phyloP scores from a whole-genome alignment of 176 grass and related monocot genomes.

The Phyllostachys edulis region DNA sequence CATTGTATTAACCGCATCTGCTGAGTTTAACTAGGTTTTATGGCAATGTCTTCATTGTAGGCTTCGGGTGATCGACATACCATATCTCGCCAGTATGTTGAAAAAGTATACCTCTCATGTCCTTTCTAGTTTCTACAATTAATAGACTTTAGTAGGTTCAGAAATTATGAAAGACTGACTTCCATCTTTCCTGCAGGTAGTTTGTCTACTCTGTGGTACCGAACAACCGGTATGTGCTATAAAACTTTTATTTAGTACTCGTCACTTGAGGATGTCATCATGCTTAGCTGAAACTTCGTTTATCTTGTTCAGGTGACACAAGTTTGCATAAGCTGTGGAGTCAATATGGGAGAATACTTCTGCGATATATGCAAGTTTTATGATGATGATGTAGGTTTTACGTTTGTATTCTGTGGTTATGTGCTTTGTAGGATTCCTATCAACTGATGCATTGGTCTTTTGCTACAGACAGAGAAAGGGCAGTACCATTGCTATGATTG shows the following conservation, averaged over 20 bases:
- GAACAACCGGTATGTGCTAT: slow-evolving; percentile 59
- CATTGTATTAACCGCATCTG: not conserved
- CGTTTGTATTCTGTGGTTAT: slow-evolving; percentile 22
- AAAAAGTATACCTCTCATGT: slow-evolving; percentile 52
- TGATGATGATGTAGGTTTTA: slow-evolving; percentile 81
- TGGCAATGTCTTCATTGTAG: slow-evolving; percentile 32
- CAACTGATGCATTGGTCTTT: slow-evolving; percentile 33
- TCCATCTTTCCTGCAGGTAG: slow-evolving; percentile 63
- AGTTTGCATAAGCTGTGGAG: slow-evolving; percentile 82
- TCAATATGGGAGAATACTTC: slow-evolving; percentile 97
- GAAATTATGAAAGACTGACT: slow-evolving; percentile 26
- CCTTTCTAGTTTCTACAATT: slow-evolving; percentile 16
- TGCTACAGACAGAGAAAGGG: slow-evolving; percentile 64
- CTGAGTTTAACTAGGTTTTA: not conserved
- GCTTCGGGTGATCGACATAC: slow-evolving; percentile 65
- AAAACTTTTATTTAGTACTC: not conserved
- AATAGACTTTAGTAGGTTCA: slow-evolving; percentile 26
- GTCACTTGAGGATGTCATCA: not conserved
- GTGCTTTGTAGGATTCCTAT: slow-evolving; percentile 5
- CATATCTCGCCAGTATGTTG: slow-evolving; percentile 80
- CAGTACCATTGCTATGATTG: slow-evolving; percentile 91
- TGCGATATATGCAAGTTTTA: slow-evolving; percentile 94
- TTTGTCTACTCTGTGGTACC: slow-evolving; percentile 83
- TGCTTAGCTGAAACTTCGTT: slow-evolving; percentile 21
- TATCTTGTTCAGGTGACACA: slow-evolving; percentile 63